These are phyloP conservation scores for Colletotrichum tabaci DNA, from an alignment of 2,329 filamentous ascomycete genomes.

Conservation along the genomic window DNA sequence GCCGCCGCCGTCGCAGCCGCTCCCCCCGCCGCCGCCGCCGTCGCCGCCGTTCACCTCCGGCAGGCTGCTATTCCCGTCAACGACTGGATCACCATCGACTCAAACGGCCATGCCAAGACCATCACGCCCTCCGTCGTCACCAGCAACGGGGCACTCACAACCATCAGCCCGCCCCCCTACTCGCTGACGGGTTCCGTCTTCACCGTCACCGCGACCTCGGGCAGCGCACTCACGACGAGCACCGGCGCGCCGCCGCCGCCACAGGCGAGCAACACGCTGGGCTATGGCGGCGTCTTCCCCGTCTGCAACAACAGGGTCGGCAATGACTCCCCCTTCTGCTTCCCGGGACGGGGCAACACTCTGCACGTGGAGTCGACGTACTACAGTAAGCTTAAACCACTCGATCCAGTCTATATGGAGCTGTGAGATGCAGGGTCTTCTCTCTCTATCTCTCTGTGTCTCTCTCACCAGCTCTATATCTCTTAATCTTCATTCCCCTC, in stretches of 20 bases:
- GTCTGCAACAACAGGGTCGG: constrained; percentile 49
- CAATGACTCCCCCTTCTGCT: constrained; percentile 51
- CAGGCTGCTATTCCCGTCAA: constrained; percentile 33
- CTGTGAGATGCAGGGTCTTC: background rate
- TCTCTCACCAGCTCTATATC: too few species aligned
- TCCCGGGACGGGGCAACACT: constrained; percentile 48
- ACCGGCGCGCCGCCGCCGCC: constrained; percentile 52
- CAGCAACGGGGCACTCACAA: constrained; percentile 47
- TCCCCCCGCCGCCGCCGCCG: constrained; percentile 16
- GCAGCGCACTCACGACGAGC: constrained; percentile 46
- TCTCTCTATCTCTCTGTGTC: too few species aligned
- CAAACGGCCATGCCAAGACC: constrained; percentile 47
- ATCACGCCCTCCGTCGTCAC: constrained; percentile 48
- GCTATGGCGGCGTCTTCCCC: constrained; percentile 49
- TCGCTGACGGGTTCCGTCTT: constrained; percentile 50
- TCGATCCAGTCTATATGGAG: background rate
- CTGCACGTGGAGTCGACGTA: constrained; percentile 51
- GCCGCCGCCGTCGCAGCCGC: constrained; percentile 13
- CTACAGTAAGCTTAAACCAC: constrained; percentile 48
- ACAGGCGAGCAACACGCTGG: constrained; percentile 46
- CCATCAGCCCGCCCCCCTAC: constrained; percentile 49
- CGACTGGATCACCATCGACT: constrained; percentile 53
- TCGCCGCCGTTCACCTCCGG: constrained; percentile 30
- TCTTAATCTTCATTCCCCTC: too few species aligned
- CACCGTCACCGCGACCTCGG: constrained; percentile 47